Percentiles rank a stretch among this genome's conserved stretches.
Evolutionary conservation across 2,329 filamentous ascomycete species (phyloP).

Genomic region (Aspergillus japonicus): DNA sequence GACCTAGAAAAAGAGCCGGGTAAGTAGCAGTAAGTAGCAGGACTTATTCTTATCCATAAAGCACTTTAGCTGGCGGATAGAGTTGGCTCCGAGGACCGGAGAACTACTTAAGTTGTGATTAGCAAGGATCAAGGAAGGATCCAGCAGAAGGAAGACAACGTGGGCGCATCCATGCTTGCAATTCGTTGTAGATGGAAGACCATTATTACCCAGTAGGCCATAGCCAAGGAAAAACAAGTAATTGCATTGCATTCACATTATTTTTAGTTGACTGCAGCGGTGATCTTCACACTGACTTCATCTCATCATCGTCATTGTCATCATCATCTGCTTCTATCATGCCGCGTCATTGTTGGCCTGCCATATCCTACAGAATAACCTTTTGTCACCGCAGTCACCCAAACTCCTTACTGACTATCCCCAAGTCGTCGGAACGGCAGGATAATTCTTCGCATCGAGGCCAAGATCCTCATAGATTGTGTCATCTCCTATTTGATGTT

Average conservation of each 20-base stretch:
- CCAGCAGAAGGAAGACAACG: too few species aligned
- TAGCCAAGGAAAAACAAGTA: background rate
- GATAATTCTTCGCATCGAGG: conserved; percentile 63
- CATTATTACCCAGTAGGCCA: too few species aligned
- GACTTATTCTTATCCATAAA: too few species aligned
- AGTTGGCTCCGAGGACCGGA: too few species aligned
- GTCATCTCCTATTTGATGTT: conserved; percentile 50
- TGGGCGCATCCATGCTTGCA: too few species aligned
- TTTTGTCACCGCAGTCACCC: background rate
- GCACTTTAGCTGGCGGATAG: too few species aligned
- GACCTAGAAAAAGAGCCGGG: too few species aligned
- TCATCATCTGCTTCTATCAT: background rate
- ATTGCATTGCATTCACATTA: background rate
- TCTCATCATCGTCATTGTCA: background rate
- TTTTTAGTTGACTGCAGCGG: background rate
- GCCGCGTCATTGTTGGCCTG: background rate
- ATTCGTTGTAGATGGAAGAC: too few species aligned
- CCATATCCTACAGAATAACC: background rate
- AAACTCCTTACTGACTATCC: conserved; percentile 29
- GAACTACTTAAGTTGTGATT: too few species aligned
- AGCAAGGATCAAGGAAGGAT: too few species aligned
- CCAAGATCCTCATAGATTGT: conserved; percentile 60
- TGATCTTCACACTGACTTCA: background rate
- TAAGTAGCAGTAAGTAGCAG: too few species aligned
- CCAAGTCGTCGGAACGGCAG: conserved; percentile 63